phyloP scores from a whole-genome alignment of 2,329 filamentous ascomycete genomes.

The Aureobasidium sp. region DNA sequence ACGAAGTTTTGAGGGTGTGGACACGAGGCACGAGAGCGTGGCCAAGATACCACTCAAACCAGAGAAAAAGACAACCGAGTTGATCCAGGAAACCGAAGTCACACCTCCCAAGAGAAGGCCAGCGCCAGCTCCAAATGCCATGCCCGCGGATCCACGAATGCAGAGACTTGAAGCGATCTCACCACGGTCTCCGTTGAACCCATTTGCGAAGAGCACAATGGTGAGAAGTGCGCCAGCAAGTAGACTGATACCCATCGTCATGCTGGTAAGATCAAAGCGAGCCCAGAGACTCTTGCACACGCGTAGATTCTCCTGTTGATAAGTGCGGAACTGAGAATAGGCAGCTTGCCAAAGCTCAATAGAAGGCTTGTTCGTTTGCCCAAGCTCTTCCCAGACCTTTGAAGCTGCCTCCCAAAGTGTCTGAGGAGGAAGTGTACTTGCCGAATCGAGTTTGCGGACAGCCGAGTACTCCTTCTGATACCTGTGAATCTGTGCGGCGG shows the following conservation, averaged over 20 bases:
- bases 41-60: conserved; percentile 35
- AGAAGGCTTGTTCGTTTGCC: conserved; percentile 35
- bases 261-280: conserved; percentile 79
- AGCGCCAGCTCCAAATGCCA: conserved; percentile 22
- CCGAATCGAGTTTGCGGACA: conserved; percentile 61
- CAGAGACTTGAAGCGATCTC: conserved; percentile 49
- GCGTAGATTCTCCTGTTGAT: conserved; percentile 70
- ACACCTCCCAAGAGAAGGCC: conserved; percentile 23
- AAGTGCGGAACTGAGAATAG: conserved; percentile 58
- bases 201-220: conserved; percentile 65
- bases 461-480: conserved; percentile 80
- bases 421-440: conserved; percentile 48
- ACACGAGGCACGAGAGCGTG: conserved; percentile 35
- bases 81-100: conserved; percentile 32
- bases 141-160: conserved; percentile 40
- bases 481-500: conserved; percentile 77
- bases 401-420: conserved; percentile 56
- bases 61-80: conserved; percentile 35
- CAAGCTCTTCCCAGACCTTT: conserved; percentile 43
- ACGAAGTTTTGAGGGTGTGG: conserved; percentile 36
- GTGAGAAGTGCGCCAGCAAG: conserved; percentile 61
- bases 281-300: conserved; percentile 86
- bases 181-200: conserved; percentile 46
- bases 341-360: conserved; percentile 35
- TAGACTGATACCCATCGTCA: conserved; percentile 71